Conservation (phyloP, 192 early-diverging fungal genomes). For the Oehlia diaphana region DNA sequence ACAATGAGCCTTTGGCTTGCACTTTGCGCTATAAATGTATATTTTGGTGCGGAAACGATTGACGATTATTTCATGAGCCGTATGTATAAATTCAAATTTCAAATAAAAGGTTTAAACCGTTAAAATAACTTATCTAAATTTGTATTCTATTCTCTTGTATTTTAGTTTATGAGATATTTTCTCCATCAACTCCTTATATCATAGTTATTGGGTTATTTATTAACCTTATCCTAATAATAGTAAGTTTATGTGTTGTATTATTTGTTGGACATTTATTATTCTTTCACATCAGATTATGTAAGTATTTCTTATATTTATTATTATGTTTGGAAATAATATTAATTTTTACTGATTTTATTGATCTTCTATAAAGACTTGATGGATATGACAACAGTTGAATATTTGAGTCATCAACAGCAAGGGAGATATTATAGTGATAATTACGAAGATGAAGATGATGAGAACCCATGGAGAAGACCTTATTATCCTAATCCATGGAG, state of each 20-base stretch:
- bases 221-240: conserved; percentile 14
- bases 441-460: conserved; percentile 30
- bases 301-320: not conserved
- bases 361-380: conserved; percentile 9
- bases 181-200: not conserved
- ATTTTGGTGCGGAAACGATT: conserved; percentile 5
- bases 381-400: conserved; percentile 30
- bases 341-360: not conserved
- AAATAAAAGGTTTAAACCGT: too few relatives aligned
- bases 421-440: conserved; percentile 20
- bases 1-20: conserved; percentile 16
- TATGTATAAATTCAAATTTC: not conserved
- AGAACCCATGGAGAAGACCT: conserved; percentile 28
- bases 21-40: not conserved
- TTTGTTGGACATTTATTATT: conserved; percentile 18
- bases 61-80: conserved; percentile 10
- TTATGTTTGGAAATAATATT: not conserved
- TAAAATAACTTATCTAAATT: not conserved
- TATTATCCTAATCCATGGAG: conserved; percentile 27
- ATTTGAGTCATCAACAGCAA: conserved; percentile 27
- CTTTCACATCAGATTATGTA: conserved; percentile 24
- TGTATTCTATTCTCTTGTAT: not conserved
- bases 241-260: not conserved
- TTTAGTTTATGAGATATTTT: conserved; percentile 27
- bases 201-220: conserved; percentile 13